These are phyloP conservation scores for Linum lewisii DNA, from an alignment of 345 rosid genomes.

Conservation along the genomic window DNA sequence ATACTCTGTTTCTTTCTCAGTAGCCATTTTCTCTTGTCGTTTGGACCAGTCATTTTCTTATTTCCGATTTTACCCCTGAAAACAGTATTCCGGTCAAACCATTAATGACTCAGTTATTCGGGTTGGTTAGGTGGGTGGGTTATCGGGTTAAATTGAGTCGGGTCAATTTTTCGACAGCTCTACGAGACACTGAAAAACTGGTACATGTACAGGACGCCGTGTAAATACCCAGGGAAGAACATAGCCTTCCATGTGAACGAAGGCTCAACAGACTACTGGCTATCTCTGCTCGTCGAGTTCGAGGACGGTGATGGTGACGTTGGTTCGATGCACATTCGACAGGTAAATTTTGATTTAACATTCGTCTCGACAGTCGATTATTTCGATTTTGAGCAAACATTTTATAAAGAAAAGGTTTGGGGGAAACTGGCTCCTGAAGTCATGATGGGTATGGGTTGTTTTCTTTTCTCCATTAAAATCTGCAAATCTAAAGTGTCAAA, in stretches of 20 bases:
- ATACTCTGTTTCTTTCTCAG: slow-evolving; percentile 8
- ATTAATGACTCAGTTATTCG: no score
- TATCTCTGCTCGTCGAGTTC: slow-evolving; percentile 83
- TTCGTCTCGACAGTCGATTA: neutral
- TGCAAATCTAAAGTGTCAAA: neutral
- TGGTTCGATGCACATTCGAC: slow-evolving; percentile 83
- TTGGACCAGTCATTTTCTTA: neutral
- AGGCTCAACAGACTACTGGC: slow-evolving; percentile 77
- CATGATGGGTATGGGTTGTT: no score
- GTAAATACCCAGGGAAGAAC: slow-evolving; percentile 74
- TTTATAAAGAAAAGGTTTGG: neutral
- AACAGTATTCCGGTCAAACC: neutral
- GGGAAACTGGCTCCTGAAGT: neutral
- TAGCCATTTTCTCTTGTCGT: neutral
- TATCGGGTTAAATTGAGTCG: no score
- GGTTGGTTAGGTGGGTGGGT: no score
- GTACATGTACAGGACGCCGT: slow-evolving; percentile 48
- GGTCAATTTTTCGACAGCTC: no score
- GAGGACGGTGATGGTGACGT: slow-evolving; percentile 98
- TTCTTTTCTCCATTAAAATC: neutral
- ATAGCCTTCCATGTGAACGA: slow-evolving; percentile 85
- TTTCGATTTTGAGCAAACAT: neutral
- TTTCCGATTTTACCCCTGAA: neutral
- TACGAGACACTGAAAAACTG: no score
- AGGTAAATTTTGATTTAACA: slow-evolving; percentile 32